Evolutionary conservation across 257 asterid species (phyloP).

Genomic region (Fraxinus cuspidata): DNA sequence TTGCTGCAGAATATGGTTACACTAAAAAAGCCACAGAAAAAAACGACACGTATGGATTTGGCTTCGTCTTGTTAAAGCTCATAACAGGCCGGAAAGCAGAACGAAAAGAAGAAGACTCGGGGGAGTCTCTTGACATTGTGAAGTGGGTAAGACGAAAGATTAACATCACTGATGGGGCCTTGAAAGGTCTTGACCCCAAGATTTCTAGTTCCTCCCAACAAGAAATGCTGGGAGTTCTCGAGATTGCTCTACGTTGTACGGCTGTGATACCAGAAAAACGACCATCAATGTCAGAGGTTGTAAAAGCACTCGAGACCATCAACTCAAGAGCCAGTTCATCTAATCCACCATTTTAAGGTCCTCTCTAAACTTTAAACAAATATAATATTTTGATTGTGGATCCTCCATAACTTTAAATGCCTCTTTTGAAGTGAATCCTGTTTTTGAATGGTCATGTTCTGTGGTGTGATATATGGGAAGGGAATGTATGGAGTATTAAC

Average conservation of each 20-base stretch:
- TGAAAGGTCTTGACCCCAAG: constrained; percentile 62
- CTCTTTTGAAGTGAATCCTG: constrained; percentile 17
- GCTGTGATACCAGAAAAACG: constrained; percentile 71
- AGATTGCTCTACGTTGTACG: constrained; percentile 63
- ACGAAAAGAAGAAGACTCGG: constrained; percentile 30
- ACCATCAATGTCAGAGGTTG: constrained; percentile 69
- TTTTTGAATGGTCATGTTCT: constrained; percentile 11
- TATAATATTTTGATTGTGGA: constrained; percentile 18
- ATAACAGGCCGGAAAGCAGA: constrained; percentile 71
- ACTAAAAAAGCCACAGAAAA: constrained; percentile 67
- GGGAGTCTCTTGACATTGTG: constrained; percentile 56
- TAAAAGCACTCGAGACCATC: constrained; percentile 52
- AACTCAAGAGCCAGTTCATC: constrained; percentile 32
- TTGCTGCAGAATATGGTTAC: constrained; percentile 59
- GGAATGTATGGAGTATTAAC: background rate
- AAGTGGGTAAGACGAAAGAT: constrained; percentile 86
- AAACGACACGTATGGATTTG: constrained; percentile 68
- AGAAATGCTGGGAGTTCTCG: constrained; percentile 67
- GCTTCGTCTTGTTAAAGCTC: constrained; percentile 73
- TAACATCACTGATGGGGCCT: constrained; percentile 61
- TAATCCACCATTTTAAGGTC: constrained; percentile 39
- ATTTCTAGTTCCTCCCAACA: constrained; percentile 46
- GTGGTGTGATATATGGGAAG: background rate
- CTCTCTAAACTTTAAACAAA: constrained; percentile 37
- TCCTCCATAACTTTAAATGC: constrained; percentile 9